Percentiles rank a stretch among this genome's conserved stretches.
These are phyloP conservation scores for Rhizopogon sp. DNA, from an alignment of 768 basidiomycete species.

Conservation along the genomic window DNA sequence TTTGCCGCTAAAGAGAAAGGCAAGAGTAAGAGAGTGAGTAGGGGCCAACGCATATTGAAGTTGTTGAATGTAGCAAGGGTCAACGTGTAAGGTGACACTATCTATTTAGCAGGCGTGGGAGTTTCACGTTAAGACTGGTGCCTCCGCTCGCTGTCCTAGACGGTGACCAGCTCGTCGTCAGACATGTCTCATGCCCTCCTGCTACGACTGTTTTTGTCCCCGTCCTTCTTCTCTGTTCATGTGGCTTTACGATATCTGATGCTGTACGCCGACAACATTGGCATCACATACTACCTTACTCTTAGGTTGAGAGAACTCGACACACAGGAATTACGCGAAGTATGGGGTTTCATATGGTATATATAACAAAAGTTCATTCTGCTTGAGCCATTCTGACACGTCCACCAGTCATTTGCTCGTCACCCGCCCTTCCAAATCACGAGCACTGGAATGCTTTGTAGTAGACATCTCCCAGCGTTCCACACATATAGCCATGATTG, in stretches of 20 bases:
- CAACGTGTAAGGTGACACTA: not conserved
- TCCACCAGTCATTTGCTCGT: conserved; percentile 81
- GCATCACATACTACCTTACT: conserved; percentile 88
- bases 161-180: conserved; percentile 6
- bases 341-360: conserved; percentile 89
- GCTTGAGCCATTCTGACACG: conserved; percentile 10
- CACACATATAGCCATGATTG: conserved; percentile 93
- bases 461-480: conserved; percentile 84
- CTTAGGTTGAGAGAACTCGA: conserved; percentile 65
- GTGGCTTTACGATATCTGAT: conserved; percentile 87
- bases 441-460: conserved; percentile 92
- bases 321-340: conserved; percentile 68
- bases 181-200: conserved; percentile 77
- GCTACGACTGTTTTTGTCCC: conserved; percentile 87
- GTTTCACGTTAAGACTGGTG: no score
- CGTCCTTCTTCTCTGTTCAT: conserved; percentile 90
- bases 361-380: conserved; percentile 14
- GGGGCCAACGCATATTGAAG: conserved; percentile 11
- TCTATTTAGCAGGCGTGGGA: conserved; percentile 8
- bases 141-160: conserved; percentile 6
- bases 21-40: conserved; percentile 29
- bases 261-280: conserved; percentile 80
- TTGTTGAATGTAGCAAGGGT: not conserved
- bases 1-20: conserved; percentile 26
- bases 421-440: conserved; percentile 85